A percentile compares a stretch with the other conserved stretches of the same genome.
phyloP scores from a whole-genome alignment of 148 eudicot species.

The Vaccinium vitisidaea region DNA sequence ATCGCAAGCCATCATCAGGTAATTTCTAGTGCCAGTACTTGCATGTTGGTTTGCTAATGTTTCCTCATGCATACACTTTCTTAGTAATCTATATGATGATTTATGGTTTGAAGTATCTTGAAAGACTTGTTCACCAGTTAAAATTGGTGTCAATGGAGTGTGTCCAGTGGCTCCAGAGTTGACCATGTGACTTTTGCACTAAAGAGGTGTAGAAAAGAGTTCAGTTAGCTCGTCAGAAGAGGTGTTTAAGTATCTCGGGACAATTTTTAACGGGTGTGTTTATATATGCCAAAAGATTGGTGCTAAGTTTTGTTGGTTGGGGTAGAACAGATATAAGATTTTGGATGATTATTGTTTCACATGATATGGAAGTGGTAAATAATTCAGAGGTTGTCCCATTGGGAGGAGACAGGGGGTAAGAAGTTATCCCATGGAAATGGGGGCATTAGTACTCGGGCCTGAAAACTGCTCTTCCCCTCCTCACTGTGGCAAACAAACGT shows the following conservation, averaged over 20 bases:
- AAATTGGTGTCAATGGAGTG: neutral
- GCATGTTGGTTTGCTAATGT: neutral
- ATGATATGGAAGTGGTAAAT: neutral
- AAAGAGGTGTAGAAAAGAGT: neutral
- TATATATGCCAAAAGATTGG: neutral
- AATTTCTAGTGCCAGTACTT: constrained; percentile 13
- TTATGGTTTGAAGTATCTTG: neutral
- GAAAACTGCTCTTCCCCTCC: neutral
- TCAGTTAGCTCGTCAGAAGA: neutral
- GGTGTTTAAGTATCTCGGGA: neutral
- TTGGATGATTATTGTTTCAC: neutral
- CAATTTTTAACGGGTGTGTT: neutral
- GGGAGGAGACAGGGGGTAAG: neutral
- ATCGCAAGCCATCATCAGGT: constrained; percentile 76
- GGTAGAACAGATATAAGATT: neutral
- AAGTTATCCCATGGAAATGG: neutral
- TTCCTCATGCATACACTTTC: neutral
- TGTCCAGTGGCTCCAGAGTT: neutral
- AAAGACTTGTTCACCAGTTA: neutral
- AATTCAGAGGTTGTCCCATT: neutral
- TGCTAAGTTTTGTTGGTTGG: neutral
- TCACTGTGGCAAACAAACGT: neutral
- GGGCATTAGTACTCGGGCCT: neutral
- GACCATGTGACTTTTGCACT: neutral
- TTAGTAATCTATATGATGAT: neutral